Evolutionary conservation across 352 stramenopile species (phyloP), one percentile per base, ranked within the genome.

Genomic region (Pythium rhizo-oryzae): DNA sequence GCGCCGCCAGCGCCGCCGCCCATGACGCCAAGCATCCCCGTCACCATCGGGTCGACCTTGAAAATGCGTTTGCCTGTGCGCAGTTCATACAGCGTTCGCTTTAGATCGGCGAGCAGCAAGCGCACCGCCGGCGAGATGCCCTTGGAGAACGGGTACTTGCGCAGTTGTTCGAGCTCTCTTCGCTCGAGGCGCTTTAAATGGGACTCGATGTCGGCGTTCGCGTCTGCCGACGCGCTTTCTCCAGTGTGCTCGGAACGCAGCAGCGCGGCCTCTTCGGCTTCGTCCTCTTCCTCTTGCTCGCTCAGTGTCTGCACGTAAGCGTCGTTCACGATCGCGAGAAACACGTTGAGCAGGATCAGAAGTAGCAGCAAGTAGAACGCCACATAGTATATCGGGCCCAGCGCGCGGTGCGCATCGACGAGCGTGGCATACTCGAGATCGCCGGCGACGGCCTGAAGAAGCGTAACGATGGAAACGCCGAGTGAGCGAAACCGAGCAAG

Each of bases 251-350:
- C 56, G 16, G 67, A 69, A 5, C 37, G 44, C n/a, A 66, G 9
- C 4, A 73, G 41, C 18, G 61, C 54, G 1, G 61, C 75, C 52
- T 80, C 71, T 19, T 74, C 74, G 9, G 67, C 46, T 13, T 86
- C 77, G 24, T 82, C 75, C 24, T 80, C 71, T 47, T 83, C 79
- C 55, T 91, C 82, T 68, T 89, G 75, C 39, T 90, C 82, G 1
- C 75, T 78, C n/a, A 89, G 62, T 2, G 82, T 91, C 58, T 91
- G 82, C 53, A 87, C 65, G 60, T 91, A 93, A 28, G 84, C 84
- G 63, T 92, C 85, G 37, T 91, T 91, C 15, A 93, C 65, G 43
- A 93, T 90, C 25, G 84, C 84, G 8, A 89, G 70, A 49, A 92
- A 91, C 11, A 93, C 80, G 47, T 93, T 93, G 59, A 91, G 74